Conservation (phyloP, 257 asterid genomes). For the Petrea volubilis region DNA sequence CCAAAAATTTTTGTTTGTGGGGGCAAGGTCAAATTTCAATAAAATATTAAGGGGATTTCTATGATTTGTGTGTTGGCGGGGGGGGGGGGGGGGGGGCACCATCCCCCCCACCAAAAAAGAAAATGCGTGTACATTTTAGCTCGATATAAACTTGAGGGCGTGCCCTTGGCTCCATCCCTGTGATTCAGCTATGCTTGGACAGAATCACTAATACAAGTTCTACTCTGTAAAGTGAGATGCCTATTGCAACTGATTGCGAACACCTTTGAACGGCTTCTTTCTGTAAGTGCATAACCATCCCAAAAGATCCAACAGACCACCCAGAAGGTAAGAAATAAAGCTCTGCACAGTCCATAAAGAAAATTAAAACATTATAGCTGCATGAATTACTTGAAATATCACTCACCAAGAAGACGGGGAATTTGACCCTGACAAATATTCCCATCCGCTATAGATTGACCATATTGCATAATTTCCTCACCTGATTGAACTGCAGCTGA, state of each 20-base stretch:
- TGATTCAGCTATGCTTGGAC: constrained; percentile 5
- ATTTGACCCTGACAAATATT: constrained; percentile 70
- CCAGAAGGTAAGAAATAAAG: neutral
- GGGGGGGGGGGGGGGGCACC: too few relatives aligned
- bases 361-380: neutral
- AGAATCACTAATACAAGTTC: neutral
- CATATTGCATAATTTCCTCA: constrained; percentile 76
- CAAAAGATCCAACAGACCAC: neutral
- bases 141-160: too few relatives aligned
- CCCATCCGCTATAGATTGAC: constrained; percentile 69
- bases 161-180: too few relatives aligned
- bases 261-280: neutral
- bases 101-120: too few relatives aligned
- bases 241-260: neutral
- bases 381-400: constrained; percentile 1
- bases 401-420: constrained; percentile 96
- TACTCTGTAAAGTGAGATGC: neutral
- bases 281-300: neutral
- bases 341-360: neutral
- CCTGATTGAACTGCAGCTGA: constrained; percentile 79
- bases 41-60: too few relatives aligned
- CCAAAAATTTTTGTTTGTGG: too few relatives aligned
- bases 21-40: too few relatives aligned
- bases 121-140: too few relatives aligned
- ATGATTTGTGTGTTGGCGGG: too few relatives aligned